Percentiles rank a stretch among this genome's conserved stretches.
phyloP scores from a whole-genome alignment of 495 filamentous ascomycete genomes.

The Daldinia loculata region DNA sequence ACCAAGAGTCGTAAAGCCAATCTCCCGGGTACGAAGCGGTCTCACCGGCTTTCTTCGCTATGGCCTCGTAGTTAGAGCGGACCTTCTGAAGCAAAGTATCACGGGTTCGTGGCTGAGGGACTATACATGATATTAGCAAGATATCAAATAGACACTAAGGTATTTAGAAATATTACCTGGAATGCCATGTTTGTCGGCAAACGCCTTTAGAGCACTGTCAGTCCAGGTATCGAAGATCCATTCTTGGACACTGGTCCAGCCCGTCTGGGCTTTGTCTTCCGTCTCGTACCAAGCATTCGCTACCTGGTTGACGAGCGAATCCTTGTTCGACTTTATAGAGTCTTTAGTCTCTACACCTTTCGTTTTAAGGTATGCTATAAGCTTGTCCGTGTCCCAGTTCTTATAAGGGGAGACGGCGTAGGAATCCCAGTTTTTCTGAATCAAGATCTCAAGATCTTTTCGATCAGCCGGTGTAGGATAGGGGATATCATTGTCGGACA shows the following conservation, averaged over 20 bases:
- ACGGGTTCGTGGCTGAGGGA: conserved; percentile 84
- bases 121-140: conserved; percentile 28
- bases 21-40: conserved; percentile 88
- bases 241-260: conserved; percentile 76
- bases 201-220: conserved; percentile 79
- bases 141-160: not conserved
- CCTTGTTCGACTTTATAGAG: conserved; percentile 68
- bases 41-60: conserved; percentile 86
- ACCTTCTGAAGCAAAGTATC: conserved; percentile 80
- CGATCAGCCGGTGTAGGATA: conserved; percentile 86
- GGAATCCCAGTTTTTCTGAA: conserved; percentile 87
- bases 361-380: conserved; percentile 69
- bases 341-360: conserved; percentile 75
- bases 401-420: conserved; percentile 73
- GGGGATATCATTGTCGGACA: conserved; percentile 90
- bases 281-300: conserved; percentile 77
- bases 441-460: conserved; percentile 81
- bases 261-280: conserved; percentile 73
- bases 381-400: conserved; percentile 72
- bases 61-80: conserved; percentile 80
- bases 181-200: conserved; percentile 87
- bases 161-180: conserved; percentile 58
- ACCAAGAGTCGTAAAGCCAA: conserved; percentile 93
- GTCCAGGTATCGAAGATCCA: conserved; percentile 95
- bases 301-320: conserved; percentile 71